Evolutionary conservation across 2,329 filamentous ascomycete genomes (phyloP).

Genomic region (Ophiostoma triangulosporum): DNA sequence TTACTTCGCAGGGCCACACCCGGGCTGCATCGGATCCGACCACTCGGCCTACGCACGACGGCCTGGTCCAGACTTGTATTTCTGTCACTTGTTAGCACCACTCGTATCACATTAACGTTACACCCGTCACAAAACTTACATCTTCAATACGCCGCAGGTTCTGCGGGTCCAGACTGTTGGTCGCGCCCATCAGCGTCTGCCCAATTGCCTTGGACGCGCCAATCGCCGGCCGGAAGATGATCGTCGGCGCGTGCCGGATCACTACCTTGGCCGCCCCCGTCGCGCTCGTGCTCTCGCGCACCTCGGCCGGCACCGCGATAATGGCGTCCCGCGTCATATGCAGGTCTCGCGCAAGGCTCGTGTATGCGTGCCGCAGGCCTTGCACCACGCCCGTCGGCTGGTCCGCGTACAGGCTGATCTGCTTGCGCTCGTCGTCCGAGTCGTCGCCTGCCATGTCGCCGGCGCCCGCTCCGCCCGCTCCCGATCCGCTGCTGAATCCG

Average conservation of each 20-base stretch:
- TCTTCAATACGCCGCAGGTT: conserved; percentile 75
- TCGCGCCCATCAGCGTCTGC: conserved; percentile 80
- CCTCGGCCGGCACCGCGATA: conserved; percentile 83
- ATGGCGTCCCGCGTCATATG: conserved; percentile 78
- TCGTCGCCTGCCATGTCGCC: conserved; percentile 38
- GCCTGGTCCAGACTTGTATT: conserved; percentile 17
- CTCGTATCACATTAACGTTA: conserved; percentile 53
- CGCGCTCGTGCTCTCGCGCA: conserved; percentile 74
- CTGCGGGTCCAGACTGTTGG: conserved; percentile 75
- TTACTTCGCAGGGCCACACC: neutral
- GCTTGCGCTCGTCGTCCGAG: conserved; percentile 54
- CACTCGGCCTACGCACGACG: conserved; percentile 3
- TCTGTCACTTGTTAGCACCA: conserved; percentile 9
- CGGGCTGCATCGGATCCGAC: neutral
- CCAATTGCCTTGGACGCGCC: conserved; percentile 81
- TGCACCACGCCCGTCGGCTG: conserved; percentile 83
- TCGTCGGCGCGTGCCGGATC: conserved; percentile 72
- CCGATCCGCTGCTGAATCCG: conserved; percentile 22
- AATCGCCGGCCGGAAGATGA: conserved; percentile 80
- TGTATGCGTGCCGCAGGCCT: conserved; percentile 70
- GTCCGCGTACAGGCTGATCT: conserved; percentile 84
- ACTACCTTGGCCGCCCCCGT: conserved; percentile 69
- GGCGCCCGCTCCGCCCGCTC: conserved; percentile 10
- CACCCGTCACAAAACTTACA: conserved; percentile 45
- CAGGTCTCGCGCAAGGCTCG: conserved; percentile 75